Evolutionary conservation across 2,329 filamentous ascomycete genomes (phyloP), one percentile per base, ranked within the genome.

Genomic region (Ophioceras dolichostomum): DNA sequence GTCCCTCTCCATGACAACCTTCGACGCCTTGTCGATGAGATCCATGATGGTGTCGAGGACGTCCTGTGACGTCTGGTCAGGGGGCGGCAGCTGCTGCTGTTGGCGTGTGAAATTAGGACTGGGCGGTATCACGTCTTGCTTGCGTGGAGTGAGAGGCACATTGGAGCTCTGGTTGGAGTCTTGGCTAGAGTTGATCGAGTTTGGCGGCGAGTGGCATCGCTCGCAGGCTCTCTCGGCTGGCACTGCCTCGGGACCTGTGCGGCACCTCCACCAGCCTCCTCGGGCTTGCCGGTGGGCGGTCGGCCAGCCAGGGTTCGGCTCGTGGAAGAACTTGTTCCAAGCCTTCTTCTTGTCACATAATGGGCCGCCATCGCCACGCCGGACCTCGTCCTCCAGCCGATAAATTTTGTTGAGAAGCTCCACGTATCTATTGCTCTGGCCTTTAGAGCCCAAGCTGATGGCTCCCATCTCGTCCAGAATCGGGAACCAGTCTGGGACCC

Each of bases 201-300:
- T n/a, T n/a, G n/a, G n/a, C n/a, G n/a, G 18, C 13, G 29, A 27
- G 19, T 44, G 43, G 18, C 46, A 48, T 7, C 19, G 7, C 4
- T 5, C 7, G 19, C 46, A 48, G 4, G n/a, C 6, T 2, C 24
- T 27, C 30, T 49, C 43, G 13, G 26, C 39, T 13, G 14, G 10
- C 2, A 41, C 35, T 3, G 45, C 45, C 10, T 41, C 38, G 10
- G 36, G 34, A 5, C 39, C 43, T 14, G 31, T 34, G 26, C 43
- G 38, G 36, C 50, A 53, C 26, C 43, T 50, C 49, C 49, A 53
- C 42, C 36, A 50, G 12, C 50, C 50, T n/a, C 49, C 50, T 3
- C 39, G 21, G 27, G 22, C 13, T 28, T 26, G 45, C 24, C 43
- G 43, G 10, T 42, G 36, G 4, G 38, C 24, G 20, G 43, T 33